These are phyloP conservation scores for Suillus lakei DNA, from an alignment of 768 basidiomycete species.

Conservation along the genomic window DNA sequence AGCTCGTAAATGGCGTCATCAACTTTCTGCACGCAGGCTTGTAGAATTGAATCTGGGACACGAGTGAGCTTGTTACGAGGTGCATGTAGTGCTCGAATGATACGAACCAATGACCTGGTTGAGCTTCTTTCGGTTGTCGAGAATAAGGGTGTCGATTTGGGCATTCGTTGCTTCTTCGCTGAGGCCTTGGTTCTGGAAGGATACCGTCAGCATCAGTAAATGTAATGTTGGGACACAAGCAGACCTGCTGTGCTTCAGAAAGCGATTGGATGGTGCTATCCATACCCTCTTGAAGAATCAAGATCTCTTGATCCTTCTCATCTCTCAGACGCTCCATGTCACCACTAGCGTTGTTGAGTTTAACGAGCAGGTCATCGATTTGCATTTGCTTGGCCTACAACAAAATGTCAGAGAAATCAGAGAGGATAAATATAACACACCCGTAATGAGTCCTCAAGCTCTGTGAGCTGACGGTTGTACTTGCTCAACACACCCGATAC, in stretches of 20 bases:
- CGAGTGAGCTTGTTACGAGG: constrained; percentile 17
- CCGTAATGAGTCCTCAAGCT: constrained; percentile 94
- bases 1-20: constrained; percentile 98
- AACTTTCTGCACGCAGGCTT: constrained; percentile 95
- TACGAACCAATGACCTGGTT: constrained; percentile 91
- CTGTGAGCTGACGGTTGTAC: constrained; percentile 94
- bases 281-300: constrained; percentile 95
- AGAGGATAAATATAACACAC: constrained; percentile 47
- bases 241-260: constrained; percentile 83
- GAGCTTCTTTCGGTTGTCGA: constrained; percentile 97
- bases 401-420: constrained; percentile 19
- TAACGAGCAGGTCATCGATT: constrained; percentile 89
- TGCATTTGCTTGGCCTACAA: constrained; percentile 90
- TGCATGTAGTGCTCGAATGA: constrained; percentile 8
- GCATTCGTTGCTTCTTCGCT: constrained; percentile 90
- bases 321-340: constrained; percentile 86
- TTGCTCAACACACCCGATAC: constrained; percentile 86
- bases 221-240: constrained; percentile 8
- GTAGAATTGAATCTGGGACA: constrained; percentile 86
- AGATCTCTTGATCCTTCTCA: constrained; percentile 97
- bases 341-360: constrained; percentile 72
- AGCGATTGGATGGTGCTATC: constrained; percentile 89
- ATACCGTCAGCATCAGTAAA: constrained; percentile 10
- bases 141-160: constrained; percentile 96
- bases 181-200: constrained; percentile 73